Percentiles rank a stretch among this genome's conserved stretches.
Conservation (phyloP, 2,329 filamentous ascomycete species). For the Pseudogymnoascus pannorum region DNA sequence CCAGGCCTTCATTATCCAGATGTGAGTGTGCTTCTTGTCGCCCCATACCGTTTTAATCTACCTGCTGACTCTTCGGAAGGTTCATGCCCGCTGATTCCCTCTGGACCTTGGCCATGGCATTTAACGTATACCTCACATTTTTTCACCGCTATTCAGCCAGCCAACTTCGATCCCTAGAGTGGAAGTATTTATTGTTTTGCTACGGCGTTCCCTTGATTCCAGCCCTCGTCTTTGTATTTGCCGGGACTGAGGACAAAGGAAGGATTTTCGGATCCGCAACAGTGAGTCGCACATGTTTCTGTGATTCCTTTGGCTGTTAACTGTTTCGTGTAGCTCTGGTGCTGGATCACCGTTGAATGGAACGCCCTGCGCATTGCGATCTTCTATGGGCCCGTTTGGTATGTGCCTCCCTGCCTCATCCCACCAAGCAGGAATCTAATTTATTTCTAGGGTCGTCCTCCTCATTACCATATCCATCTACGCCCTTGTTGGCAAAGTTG, state of each 20-base stretch:
- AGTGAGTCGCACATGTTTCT: conserved; percentile 31
- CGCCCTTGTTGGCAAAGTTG: conserved; percentile 54
- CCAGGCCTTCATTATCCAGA: conserved; percentile 76
- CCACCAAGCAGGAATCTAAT: conserved; percentile 17
- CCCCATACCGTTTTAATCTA: not conserved
- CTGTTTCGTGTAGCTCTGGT: conserved; percentile 63
- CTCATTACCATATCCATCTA: conserved; percentile 58
- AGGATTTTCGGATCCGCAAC: conserved; percentile 33
- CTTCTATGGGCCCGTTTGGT: conserved; percentile 70
- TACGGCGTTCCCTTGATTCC: conserved; percentile 51
- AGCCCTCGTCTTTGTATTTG: conserved; percentile 46
- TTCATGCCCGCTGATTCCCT: conserved; percentile 48
- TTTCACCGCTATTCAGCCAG: conserved; percentile 46
- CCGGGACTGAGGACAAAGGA: conserved; percentile 30
- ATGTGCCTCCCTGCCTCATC: conserved; percentile 18
- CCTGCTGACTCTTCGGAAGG: conserved; percentile 29
- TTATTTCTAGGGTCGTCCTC: conserved; percentile 48
- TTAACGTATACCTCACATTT: conserved; percentile 55
- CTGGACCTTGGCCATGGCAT: conserved; percentile 53
- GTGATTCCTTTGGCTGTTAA: conserved; percentile 28
- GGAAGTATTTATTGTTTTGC: conserved; percentile 45
- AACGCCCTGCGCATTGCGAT: conserved; percentile 65
- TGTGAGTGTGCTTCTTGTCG: conserved; percentile 42
- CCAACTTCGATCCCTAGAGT: conserved; percentile 45
- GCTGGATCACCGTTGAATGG: conserved; percentile 64